Conservation (phyloP, 2,329 filamentous ascomycete genomes). For the Phyllachora maydis region DNA sequence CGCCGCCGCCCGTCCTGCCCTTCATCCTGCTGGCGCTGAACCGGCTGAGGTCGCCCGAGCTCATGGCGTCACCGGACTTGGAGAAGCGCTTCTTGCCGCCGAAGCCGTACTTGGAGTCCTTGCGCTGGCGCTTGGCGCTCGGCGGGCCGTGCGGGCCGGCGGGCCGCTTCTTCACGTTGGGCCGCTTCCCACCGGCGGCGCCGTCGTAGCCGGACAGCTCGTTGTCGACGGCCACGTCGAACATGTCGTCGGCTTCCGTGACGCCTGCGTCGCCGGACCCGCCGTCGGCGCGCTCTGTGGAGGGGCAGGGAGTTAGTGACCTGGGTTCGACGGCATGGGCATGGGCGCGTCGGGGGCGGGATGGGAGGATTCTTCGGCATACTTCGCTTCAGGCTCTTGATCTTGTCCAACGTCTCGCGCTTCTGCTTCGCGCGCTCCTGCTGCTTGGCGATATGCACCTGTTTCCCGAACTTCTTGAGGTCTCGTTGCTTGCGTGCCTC, state of each 20-base stretch:
- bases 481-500: slow-evolving; percentile 86
- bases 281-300: slow-evolving; percentile 17
- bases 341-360: too few relatives aligned
- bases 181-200: slow-evolving; percentile 7
- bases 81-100: slow-evolving; percentile 84
- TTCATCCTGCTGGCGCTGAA: slow-evolving; percentile 85
- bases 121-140: slow-evolving; percentile 71
- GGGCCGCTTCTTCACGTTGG: slow-evolving; percentile 16
- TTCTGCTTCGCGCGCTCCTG: slow-evolving; percentile 89
- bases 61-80: slow-evolving; percentile 80
- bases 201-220: slow-evolving; percentile 17
- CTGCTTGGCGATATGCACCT: slow-evolving; percentile 87
- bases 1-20: slow-evolving; percentile 14
- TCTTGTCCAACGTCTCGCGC: slow-evolving; percentile 86
- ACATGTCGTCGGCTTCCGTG: slow-evolving; percentile 72
- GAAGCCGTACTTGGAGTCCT: slow-evolving; percentile 85
- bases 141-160: slow-evolving; percentile 15
- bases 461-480: slow-evolving; percentile 97
- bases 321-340: not conserved
- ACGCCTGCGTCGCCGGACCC: slow-evolving; percentile 37
- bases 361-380: too few relatives aligned
- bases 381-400: slow-evolving; percentile 91
- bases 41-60: slow-evolving; percentile 57
- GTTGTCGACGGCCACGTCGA: slow-evolving; percentile 72
- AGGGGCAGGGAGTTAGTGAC: slow-evolving; percentile 5